A percentile compares a stretch with the other conserved stretches of the same genome.
phyloP scores from a whole-genome alignment of 2,329 filamentous ascomycete species.

The Hymenoscyphus salicellus region DNA sequence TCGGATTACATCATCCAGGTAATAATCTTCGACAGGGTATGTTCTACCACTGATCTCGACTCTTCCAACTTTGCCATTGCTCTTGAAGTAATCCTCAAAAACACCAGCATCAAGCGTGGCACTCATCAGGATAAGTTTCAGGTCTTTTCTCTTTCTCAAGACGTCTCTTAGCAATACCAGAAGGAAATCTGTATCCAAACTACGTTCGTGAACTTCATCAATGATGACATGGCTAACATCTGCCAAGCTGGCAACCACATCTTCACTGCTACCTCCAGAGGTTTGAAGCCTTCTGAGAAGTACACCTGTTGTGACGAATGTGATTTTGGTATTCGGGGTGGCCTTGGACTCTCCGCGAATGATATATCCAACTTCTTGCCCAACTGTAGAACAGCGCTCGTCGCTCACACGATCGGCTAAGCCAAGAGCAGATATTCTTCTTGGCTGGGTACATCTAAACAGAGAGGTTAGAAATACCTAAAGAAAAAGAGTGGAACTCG shows the following conservation, averaged over 20 bases:
- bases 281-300: conserved; percentile 87
- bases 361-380: conserved; percentile 85
- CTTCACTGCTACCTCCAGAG: conserved; percentile 74
- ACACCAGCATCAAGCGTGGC: conserved; percentile 86
- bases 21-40: conserved; percentile 84
- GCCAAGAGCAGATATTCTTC: conserved; percentile 89
- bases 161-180: conserved; percentile 84
- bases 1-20: conserved; percentile 81
- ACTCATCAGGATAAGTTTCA: conserved; percentile 94
- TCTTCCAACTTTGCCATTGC: conserved; percentile 66
- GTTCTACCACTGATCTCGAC: conserved; percentile 88
- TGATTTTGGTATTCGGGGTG: conserved; percentile 75
- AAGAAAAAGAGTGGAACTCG: neutral
- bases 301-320: conserved; percentile 94
- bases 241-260: conserved; percentile 75
- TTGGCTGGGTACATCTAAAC: conserved; percentile 75
- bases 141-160: conserved; percentile 66
- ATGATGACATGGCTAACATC: conserved; percentile 94
- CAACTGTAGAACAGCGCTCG: conserved; percentile 77
- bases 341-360: conserved; percentile 87
- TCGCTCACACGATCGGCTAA: conserved; percentile 92
- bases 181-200: conserved; percentile 90
- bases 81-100: conserved; percentile 80
- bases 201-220: conserved; percentile 94
- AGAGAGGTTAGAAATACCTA: conserved; percentile 8